Evolutionary conservation across 768 basidiomycete genomes (phyloP).

Genomic region (Terana coerulea): DNA sequence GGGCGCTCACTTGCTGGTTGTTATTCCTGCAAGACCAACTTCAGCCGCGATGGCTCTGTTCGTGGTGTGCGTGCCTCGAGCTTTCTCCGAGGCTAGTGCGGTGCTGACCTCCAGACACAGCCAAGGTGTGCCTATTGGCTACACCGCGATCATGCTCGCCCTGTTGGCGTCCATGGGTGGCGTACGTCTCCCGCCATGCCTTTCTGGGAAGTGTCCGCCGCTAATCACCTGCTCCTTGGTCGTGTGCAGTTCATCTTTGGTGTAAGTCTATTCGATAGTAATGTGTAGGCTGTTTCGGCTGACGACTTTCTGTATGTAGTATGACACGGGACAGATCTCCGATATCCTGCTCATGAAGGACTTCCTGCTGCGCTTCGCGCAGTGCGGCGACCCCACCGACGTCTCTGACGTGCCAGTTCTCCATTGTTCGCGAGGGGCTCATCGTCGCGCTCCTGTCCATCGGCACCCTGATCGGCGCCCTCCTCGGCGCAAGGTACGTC

Average conservation of each 20-base stretch:
- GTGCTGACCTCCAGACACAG: slow-evolving; percentile 25
- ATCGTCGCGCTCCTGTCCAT: slow-evolving; percentile 71
- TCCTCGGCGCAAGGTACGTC: slow-evolving; percentile 57
- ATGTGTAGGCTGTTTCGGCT: too few species aligned
- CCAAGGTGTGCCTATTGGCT: slow-evolving; percentile 58
- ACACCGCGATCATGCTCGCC: slow-evolving; percentile 61
- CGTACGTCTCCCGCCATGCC: slow-evolving; percentile 11
- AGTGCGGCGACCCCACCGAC: slow-evolving; percentile 39
- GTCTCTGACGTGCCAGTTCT: slow-evolving; percentile 51
- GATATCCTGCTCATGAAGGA: slow-evolving; percentile 73
- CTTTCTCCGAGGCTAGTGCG: background rate
- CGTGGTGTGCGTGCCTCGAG: slow-evolving; percentile 20
- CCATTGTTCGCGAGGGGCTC: slow-evolving; percentile 54
- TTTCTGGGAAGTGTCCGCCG: background rate
- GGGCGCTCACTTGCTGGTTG: too few species aligned
- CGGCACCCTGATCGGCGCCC: slow-evolving; percentile 62
- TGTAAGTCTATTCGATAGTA: slow-evolving; percentile 20
- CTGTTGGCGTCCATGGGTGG: slow-evolving; percentile 70
- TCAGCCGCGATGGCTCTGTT: slow-evolving; percentile 25
- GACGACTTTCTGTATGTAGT: slow-evolving; percentile 29
- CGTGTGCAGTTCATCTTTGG: slow-evolving; percentile 49
- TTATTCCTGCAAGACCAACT: too few species aligned
- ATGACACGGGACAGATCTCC: slow-evolving; percentile 76
- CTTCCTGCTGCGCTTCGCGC: slow-evolving; percentile 61
- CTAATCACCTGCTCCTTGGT: background rate